Base-by-base conservation (phyloP, 192 early-diverging fungal genomes). In the Backusella macrospora region DNA sequence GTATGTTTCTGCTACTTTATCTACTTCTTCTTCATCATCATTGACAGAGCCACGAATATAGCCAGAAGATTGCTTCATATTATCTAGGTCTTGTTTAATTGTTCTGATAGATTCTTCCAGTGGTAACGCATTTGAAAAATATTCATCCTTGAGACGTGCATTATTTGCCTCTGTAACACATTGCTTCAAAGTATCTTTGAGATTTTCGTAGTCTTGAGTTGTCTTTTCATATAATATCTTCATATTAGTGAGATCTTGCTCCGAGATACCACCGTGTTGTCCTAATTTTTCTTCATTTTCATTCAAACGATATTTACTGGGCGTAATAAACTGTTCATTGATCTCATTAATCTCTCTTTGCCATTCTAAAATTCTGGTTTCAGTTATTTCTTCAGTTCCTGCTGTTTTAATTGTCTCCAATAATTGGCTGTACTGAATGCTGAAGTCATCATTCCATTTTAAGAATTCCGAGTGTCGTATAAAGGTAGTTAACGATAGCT, bases 301-400 rank as follows among this genome's bases (percentile, higher is more conserved):
- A 23, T 26, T 59, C 52, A 59, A 59, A 59, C 52, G 52, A 59
- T 23, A 59, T 59, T 59, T 59, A 59, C 52, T 59, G 23, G 52
- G 52, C 7, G 52, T 59, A 23, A 59, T 59, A 59, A 59, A 4
- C 21, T 21, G 18, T 59, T 59, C 52, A 59, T 26, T 59, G 1
- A 59, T 59, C 10, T 59, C 52, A 59, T 23, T 26, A 59, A 59
- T 10, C 13, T 59, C 52, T 23, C 26, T 59, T 23, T 59, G 21
- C 52, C 52, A 59, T 4, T 7, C 0, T 59, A 1, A 16, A 59
- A 26, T 59, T 21, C 12, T 59, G 4, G 10, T n/a, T 59, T 59
- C 52, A 59, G 52, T 59, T 23, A 59, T 23, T 9, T 59, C 52
- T 59, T 5, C 21, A 59, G 52, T 59, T 10, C 26, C 3, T 12